Percentiles rank a stretch among this genome's conserved stretches.
Conservation (phyloP, 202 grass and related monocot genomes). For the Panicum virgatum region DNA sequence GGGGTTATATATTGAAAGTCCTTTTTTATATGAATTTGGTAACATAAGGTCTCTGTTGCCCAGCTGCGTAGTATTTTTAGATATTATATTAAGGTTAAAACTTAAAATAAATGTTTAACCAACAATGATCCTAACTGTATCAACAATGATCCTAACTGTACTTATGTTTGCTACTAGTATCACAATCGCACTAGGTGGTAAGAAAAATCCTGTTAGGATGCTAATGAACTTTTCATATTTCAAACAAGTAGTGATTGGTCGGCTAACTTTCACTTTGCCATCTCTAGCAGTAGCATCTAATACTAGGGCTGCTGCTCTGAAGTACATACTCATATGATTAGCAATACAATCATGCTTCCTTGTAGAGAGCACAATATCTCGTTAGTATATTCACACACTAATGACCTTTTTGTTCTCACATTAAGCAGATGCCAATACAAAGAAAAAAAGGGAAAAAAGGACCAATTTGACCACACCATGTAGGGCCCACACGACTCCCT, state of each 20-base stretch:
- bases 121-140: no score
- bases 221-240: background rate
- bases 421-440: constrained; percentile 33
- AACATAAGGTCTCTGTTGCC: background rate
- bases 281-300: constrained; percentile 7
- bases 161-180: background rate
- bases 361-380: background rate
- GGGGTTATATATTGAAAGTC: background rate
- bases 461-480: constrained; percentile 54
- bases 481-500: background rate
- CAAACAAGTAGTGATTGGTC: background rate
- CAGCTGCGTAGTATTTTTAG: background rate
- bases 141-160: background rate
- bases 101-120: background rate
- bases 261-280: background rate
- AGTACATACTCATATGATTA: constrained; percentile 13
- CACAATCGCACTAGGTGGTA: background rate
- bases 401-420: constrained; percentile 46
- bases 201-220: background rate
- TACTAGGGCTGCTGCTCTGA: background rate
- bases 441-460: constrained; percentile 26
- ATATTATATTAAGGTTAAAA: background rate
- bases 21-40: background rate
- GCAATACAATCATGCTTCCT: constrained; percentile 17
- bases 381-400: constrained; percentile 33